Conservation (phyloP, 2,329 filamentous ascomycete genomes). For the Paracoccidioides lutzii region DNA sequence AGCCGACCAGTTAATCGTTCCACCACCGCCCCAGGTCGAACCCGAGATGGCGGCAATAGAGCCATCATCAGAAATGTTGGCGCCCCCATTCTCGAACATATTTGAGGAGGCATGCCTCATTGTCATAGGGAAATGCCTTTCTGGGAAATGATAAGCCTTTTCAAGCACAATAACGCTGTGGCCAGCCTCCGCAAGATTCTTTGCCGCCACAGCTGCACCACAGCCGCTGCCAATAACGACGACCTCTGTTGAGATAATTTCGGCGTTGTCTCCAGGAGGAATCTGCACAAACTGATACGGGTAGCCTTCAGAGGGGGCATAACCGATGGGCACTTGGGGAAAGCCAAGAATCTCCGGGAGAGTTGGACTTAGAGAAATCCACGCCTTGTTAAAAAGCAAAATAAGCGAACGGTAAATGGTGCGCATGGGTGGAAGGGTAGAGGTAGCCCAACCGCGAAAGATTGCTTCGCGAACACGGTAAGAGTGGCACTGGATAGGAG, state of each 20-base stretch:
- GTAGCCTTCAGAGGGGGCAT: conserved; percentile 38
- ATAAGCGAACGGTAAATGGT: conserved; percentile 38
- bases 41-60: conserved; percentile 53
- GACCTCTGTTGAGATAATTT: conserved; percentile 62
- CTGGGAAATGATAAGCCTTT: conserved; percentile 64
- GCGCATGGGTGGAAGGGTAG: conserved; percentile 41
- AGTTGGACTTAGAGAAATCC: conserved; percentile 40
- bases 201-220: conserved; percentile 69
- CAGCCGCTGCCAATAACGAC: conserved; percentile 80
- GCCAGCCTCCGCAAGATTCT: conserved; percentile 65
- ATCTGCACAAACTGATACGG: conserved; percentile 47
- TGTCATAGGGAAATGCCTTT: conserved; percentile 61
- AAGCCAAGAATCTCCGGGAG: conserved; percentile 40
- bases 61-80: conserved; percentile 43
- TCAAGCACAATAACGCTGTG: conserved; percentile 67
- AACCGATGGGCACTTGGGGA: conserved; percentile 42
- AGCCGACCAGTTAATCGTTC: conserved; percentile 74
- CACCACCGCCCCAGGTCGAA: conserved; percentile 70
- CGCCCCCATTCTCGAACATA: conserved; percentile 57
- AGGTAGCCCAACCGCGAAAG: conserved; percentile 40
- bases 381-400: conserved; percentile 39
- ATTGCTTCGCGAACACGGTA: conserved; percentile 42
- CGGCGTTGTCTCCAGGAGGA: conserved; percentile 39
- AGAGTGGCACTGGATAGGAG: conserved; percentile 42
- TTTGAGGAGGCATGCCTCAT: conserved; percentile 47